Evolutionary conservation across 1,139 yeast genomes (phyloP).

Genomic region (Pichia sp.): DNA sequence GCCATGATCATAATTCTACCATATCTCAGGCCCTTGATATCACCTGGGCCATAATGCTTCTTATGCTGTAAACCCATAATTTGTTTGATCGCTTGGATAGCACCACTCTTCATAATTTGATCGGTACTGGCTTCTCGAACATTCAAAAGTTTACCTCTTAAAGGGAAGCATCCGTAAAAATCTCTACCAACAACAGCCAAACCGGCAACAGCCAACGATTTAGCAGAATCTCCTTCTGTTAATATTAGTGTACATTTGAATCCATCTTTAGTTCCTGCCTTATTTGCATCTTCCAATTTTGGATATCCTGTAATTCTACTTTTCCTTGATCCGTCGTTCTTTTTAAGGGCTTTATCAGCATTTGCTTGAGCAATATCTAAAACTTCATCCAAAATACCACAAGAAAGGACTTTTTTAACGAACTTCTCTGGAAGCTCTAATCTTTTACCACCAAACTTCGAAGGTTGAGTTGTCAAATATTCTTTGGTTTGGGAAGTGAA

Average conservation of each 20-base stretch:
- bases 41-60: constrained; percentile 61
- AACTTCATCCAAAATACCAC: constrained; percentile 79
- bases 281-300: constrained; percentile 92
- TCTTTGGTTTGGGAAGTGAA: constrained; percentile 98
- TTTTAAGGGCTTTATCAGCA: constrained; percentile 82
- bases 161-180: constrained; percentile 91
- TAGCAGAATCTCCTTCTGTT: constrained; percentile 98
- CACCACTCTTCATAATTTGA: constrained; percentile 87
- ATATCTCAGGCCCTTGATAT: constrained; percentile 72
- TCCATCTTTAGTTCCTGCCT: constrained; percentile 93
- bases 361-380: constrained; percentile 79
- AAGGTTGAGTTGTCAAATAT: constrained; percentile 81
- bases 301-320: constrained; percentile 84
- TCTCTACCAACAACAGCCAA: constrained; percentile 94
- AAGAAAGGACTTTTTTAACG: constrained; percentile 64
- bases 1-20: constrained; percentile 99
- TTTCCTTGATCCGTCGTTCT: constrained; percentile 85
- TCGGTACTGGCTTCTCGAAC: constrained; percentile 96
- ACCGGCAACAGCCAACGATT: constrained; percentile 90
- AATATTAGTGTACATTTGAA: constrained; percentile 85
- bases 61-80: constrained; percentile 95
- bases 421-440: constrained; percentile 69
- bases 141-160: constrained; percentile 89
- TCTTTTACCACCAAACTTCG: constrained; percentile 84
- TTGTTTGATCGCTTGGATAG: constrained; percentile 91